phyloP scores from a whole-genome alignment of 2,329 filamentous ascomycete genomes.

The Penicillium hesseltinei region DNA sequence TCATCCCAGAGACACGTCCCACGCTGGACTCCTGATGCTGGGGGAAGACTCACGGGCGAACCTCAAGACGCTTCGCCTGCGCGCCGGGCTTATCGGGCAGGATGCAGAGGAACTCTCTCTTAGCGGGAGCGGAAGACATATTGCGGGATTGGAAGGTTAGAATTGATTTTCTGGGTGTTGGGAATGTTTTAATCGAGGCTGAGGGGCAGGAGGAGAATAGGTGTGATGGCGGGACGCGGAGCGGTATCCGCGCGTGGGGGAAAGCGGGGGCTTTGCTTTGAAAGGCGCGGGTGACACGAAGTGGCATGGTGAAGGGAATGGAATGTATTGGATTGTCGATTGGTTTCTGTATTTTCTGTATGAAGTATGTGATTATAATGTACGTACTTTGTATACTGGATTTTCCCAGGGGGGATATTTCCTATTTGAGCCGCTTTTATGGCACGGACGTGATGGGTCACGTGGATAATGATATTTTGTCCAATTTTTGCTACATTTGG shows the following conservation, averaged over 20 bases:
- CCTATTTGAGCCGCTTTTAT: not conserved
- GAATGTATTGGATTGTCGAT: not conserved
- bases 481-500: not conserved
- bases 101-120: conserved; percentile 67
- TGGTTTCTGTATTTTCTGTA: not conserved
- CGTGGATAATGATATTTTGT: not conserved
- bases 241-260: conserved; percentile 21
- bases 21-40: not conserved
- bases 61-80: conserved; percentile 60
- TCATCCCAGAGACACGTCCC: not conserved
- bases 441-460: not conserved
- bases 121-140: conserved; percentile 33
- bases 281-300: conserved; percentile 1
- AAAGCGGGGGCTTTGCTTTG: conserved; percentile 17
- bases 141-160: conserved; percentile 13
- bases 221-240: conserved; percentile 12
- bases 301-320: not conserved
- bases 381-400: not conserved
- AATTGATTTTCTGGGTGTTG: not conserved
- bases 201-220: not conserved
- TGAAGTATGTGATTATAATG: not conserved
- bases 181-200: not conserved
- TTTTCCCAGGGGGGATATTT: not conserved
- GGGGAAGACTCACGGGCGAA: conserved; percentile 29
- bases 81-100: conserved; percentile 64